Conservation (phyloP, 179 eudicot genomes). For the Heliamphora ciliata region DNA sequence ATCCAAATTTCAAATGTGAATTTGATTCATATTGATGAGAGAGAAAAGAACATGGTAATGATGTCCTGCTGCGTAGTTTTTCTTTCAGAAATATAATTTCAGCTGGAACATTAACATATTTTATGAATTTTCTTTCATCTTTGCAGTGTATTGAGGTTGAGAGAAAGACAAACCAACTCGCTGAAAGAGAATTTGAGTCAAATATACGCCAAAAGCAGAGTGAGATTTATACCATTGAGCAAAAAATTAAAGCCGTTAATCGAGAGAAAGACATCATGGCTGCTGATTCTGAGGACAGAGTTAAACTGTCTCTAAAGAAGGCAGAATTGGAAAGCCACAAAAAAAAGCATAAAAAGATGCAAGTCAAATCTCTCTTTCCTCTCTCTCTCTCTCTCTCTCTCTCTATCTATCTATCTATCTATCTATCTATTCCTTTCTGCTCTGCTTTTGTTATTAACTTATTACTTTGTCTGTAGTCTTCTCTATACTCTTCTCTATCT, state of each 20-base stretch:
- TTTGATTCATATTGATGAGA: slow-evolving; percentile 55
- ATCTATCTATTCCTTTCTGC: neutral
- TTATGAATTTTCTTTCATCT: slow-evolving; percentile 14
- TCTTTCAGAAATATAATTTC: slow-evolving; percentile 4
- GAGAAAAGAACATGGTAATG: slow-evolving; percentile 59
- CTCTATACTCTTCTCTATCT: neutral
- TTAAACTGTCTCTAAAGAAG: slow-evolving; percentile 54
- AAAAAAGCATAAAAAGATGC: slow-evolving; percentile 74
- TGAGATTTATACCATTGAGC: slow-evolving; percentile 36
- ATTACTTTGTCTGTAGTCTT: neutral
- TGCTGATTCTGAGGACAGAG: slow-evolving; percentile 69
- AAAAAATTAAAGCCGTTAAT: slow-evolving; percentile 46
- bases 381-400: slow-evolving; percentile 8
- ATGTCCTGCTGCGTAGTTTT: slow-evolving; percentile 17
- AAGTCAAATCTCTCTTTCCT: slow-evolving; percentile 29
- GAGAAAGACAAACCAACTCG: slow-evolving; percentile 54
- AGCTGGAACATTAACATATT: neutral
- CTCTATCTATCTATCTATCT: too few species aligned
- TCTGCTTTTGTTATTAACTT: neutral
- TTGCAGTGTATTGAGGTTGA: slow-evolving; percentile 57
- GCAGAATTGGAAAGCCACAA: slow-evolving; percentile 51
- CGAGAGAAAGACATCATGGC: slow-evolving; percentile 51
- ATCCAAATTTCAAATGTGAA: slow-evolving; percentile 39
- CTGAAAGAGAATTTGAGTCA: slow-evolving; percentile 42
- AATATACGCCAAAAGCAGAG: slow-evolving; percentile 34